Evolutionary conservation across 2,329 filamentous ascomycete genomes (phyloP).

Genomic region (Cladobotryum mycophilum): DNA sequence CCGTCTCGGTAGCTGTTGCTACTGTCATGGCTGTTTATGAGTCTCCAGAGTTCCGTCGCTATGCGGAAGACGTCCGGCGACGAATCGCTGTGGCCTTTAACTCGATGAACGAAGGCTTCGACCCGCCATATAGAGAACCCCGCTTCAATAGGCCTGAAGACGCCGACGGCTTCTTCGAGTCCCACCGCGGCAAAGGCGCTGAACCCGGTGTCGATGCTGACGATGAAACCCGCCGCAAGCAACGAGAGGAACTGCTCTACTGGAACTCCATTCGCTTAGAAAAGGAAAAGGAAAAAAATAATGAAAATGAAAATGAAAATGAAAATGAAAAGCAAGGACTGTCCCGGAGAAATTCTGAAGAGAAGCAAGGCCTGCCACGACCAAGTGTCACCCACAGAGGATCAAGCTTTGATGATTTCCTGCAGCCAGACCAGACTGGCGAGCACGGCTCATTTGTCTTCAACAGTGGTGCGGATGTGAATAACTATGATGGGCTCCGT

Average conservation of each 20-base stretch:
- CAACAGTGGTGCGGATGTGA: slow-evolving; percentile 47
- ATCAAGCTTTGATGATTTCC: slow-evolving; percentile 54
- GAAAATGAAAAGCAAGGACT: slow-evolving; percentile 15
- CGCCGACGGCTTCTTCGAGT: slow-evolving; percentile 56
- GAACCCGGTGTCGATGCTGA: slow-evolving; percentile 53
- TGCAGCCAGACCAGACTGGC: slow-evolving; percentile 43
- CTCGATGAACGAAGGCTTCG: slow-evolving; percentile 51
- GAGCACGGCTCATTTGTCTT: slow-evolving; percentile 52
- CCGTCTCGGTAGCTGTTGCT: slow-evolving; percentile 50
- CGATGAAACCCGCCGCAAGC: slow-evolving; percentile 53
- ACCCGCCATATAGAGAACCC: slow-evolving; percentile 43
- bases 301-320: slow-evolving; percentile 17
- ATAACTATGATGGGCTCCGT: slow-evolving; percentile 40
- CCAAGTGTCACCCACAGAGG: slow-evolving; percentile 21
- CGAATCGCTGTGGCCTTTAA: slow-evolving; percentile 56
- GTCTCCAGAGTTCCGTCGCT: slow-evolving; percentile 55
- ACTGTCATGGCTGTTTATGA: slow-evolving; percentile 58
- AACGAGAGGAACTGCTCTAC: slow-evolving; percentile 59
- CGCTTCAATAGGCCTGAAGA: slow-evolving; percentile 61
- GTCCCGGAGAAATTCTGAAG: slow-evolving; percentile 5
- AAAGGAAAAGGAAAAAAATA: slow-evolving; percentile 33
- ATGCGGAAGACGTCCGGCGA: slow-evolving; percentile 55
- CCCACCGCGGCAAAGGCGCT: slow-evolving; percentile 35
- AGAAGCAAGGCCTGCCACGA: not conserved
- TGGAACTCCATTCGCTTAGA: slow-evolving; percentile 54